Percentiles rank a stretch among this genome's conserved stretches.
Evolutionary conservation across 345 rosid genomes (phyloP).

Genomic region (Erucastrum elatum): DNA sequence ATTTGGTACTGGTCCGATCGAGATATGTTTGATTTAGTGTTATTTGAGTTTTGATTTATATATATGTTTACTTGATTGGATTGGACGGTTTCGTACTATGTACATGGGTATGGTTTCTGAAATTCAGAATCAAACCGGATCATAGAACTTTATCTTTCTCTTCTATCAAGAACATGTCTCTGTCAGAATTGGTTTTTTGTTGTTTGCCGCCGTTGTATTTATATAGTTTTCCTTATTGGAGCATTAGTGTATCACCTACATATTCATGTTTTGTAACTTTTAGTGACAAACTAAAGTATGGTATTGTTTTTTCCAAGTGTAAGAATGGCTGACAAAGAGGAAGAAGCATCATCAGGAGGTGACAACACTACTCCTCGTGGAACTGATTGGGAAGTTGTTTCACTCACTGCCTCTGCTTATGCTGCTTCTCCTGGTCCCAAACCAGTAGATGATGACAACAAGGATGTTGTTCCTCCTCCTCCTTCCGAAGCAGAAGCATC

Average conservation of each 20-base stretch:
- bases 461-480: constrained; percentile 33
- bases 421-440: constrained; percentile 48
- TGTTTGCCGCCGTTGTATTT: no score
- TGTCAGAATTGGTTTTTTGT: no score
- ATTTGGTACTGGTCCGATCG: background rate
- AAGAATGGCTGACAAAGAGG: background rate
- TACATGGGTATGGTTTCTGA: no score
- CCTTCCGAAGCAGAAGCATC: constrained; percentile 53
- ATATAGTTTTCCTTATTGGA: no score
- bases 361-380: background rate
- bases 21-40: background rate
- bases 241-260: background rate
- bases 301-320: no score
- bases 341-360: background rate
- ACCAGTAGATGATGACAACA: constrained; percentile 37
- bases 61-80: no score
- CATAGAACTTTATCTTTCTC: no score
- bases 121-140: no score
- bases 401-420: background rate
- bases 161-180: no score
- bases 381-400: background rate
- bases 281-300: no score
- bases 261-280: no score
- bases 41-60: background rate
- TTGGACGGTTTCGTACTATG: background rate